Evolutionary conservation across 768 basidiomycete genomes (phyloP), one percentile per base, ranked within the genome.

Genomic region (Tylopilus felleus): DNA sequence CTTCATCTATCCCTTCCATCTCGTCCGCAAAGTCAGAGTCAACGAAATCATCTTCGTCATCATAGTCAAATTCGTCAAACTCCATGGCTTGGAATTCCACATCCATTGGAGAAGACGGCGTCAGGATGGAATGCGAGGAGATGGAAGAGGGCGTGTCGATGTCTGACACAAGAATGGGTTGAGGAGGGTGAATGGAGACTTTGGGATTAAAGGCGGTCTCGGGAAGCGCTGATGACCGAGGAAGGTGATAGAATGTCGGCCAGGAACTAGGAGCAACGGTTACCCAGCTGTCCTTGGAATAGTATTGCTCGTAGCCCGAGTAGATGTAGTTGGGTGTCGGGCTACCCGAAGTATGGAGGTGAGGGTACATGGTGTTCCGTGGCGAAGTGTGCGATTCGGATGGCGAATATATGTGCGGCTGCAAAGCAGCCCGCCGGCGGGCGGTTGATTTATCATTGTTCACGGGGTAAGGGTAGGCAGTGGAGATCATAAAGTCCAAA

Each of bases 21-120:
- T 69, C 71, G 52, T 72, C 69, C 33, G 58, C 58, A 53, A 61
- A 71, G 33, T 71, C 71, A 13, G 66, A 70, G 25, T 71, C 67
- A n/a, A 60, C 8, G 35, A 55, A 67, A 25, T 68, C 66, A 0
- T 67, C 66, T 5, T 70, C 69, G 36, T 73, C 71, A 4, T 71
- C 70, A 39, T 45, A 65, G 4, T 71, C 69, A 21, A 71, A 65
- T 16, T 72, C 69, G 29, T 72, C 69, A 52, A 65, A 55, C 9
- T 71, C 71, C 62, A 63, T 63, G 44, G 59, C 14, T 17, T 65
- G 53, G 29, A 49, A 16, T 8, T 49, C 57, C 8, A 31, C 36
- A 47, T 60, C 49, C 31, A 70, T 70, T 3, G 71, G 71, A 1
- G 69, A 72, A 3, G 61, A 54, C 1, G 69, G 69, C 3, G 69